Conservation (phyloP, 805 yeast genomes). For the Komagataella mondaviorum region DNA sequence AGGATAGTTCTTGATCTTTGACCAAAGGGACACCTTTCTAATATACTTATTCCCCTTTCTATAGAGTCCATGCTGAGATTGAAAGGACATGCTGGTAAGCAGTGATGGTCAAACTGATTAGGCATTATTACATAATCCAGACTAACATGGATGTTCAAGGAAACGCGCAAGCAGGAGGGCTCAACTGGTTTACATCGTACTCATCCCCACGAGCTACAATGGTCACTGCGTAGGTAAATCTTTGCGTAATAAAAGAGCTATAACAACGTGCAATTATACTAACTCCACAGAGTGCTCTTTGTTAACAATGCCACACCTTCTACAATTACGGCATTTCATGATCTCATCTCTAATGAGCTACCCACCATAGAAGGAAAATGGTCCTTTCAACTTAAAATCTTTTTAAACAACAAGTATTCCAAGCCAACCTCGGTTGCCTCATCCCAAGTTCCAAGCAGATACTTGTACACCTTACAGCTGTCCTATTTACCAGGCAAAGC, state of each 20-base stretch:
- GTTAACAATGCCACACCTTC: slow-evolving; percentile 37
- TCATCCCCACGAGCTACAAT: neutral
- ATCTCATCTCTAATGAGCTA: slow-evolving; percentile 51
- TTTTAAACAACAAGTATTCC: slow-evolving; percentile 46
- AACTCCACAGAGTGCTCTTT: slow-evolving; percentile 19
- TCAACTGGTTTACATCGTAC: neutral
- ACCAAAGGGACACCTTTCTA: neutral
- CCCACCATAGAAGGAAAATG: slow-evolving; percentile 53
- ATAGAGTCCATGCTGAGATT: neutral
- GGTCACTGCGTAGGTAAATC: neutral
- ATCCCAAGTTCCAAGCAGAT: slow-evolving; percentile 25
- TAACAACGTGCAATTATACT: neutral
- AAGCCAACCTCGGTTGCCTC: slow-evolving; percentile 23
- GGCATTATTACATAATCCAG: neutral
- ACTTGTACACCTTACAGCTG: slow-evolving; percentile 34
- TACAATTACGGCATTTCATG: slow-evolving; percentile 57
- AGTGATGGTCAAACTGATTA: neutral
- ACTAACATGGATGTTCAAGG: neutral
- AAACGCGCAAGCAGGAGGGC: neutral
- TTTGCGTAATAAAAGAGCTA: neutral
- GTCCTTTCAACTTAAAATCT: slow-evolving; percentile 57
- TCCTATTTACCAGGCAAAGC: slow-evolving; percentile 34
- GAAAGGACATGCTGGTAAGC: neutral
- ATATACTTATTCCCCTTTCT: neutral
- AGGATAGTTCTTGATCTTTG: slow-evolving; percentile 6